These are phyloP conservation scores for Ogataea populi-albae DNA, from an alignment of 805 yeast species.

Conservation along the genomic window DNA sequence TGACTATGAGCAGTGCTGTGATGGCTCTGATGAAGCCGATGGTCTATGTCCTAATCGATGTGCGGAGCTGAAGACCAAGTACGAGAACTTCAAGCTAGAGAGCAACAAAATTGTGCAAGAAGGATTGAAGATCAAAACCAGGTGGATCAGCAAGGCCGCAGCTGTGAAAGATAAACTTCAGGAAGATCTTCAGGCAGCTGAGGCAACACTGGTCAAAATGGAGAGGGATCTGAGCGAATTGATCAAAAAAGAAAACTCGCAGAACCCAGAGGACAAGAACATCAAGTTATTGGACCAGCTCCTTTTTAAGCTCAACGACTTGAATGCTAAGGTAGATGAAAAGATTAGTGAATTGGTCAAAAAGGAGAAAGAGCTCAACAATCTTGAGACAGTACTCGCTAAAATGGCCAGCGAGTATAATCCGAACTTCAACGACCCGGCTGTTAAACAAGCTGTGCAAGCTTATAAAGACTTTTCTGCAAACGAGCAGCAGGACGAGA, in stretches of 20 bases:
- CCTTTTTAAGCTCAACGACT: conserved; percentile 5
- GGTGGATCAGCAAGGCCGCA: conserved; percentile 30
- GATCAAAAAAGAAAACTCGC: conserved; percentile 1
- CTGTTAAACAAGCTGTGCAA: conserved; percentile 71
- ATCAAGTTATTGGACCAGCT: conserved; percentile 7
- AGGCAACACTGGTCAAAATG: conserved; percentile 17
- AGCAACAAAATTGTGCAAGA: conserved; percentile 21
- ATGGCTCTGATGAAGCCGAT: conserved; percentile 79
- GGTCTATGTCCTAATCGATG: conserved; percentile 60
- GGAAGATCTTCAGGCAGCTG: conserved; percentile 12
- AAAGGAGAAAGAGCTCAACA: conserved; percentile 20
- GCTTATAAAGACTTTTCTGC: conserved; percentile 48
- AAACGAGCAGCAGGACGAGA: conserved; percentile 30
- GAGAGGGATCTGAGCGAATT: conserved; percentile 26
- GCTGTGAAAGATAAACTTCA: conserved; percentile 17
- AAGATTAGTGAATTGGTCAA: conserved; percentile 14
- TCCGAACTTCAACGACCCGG: conserved; percentile 81
- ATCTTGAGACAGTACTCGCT: conserved; percentile 46
- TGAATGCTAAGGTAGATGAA: conserved; percentile 15
- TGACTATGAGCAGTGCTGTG: conserved; percentile 87
- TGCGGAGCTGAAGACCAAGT: conserved; percentile 43
- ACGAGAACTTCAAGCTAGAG: conserved; percentile 21
- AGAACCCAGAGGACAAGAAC: conserved; percentile 6
- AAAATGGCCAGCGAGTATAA: conserved; percentile 60
- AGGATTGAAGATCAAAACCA: conserved; percentile 37